Base-by-base conservation (phyloP, 495 filamentous ascomycete species). In the Penicillium alfredii region DNA sequence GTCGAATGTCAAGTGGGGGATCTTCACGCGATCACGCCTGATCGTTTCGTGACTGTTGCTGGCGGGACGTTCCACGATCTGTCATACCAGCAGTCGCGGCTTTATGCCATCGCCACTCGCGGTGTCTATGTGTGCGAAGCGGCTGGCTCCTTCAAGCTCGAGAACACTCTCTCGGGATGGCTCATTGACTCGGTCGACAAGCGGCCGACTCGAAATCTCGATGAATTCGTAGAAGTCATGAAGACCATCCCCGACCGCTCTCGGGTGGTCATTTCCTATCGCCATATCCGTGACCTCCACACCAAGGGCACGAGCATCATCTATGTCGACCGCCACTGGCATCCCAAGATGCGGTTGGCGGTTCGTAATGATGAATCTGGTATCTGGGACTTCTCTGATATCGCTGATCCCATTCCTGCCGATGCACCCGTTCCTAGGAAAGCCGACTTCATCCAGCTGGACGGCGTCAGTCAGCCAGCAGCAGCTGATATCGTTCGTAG, bases 71-170 rank as follows among this genome's bases (percentile, higher is more conserved):
- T 99, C 66, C 92, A 99, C 58, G 73, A 93, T 55, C 71, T 97
- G 10, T 99, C 92, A 0, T 99, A 99, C 63, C 93, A 97, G 56
- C 84, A 94, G 56, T 84, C 93, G 9, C 82, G 92, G 4, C 71
- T 95, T 3, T 97, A 96, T 56, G 92, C 88, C 20, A 88, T 98
- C 26, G 77, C 92, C 3, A 82, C 82, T 41, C 84, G 87, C 50
- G 87, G 92, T 21, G 92, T 99, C 11, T 99, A 84, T 56, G 83
- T 95, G 29, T 96, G 88, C 53, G 92, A 99, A 58, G 85, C 93
- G 2, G 84, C 88, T 6, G 93, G 92, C 7, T 94, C 90, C 4
- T 99, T 96, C 68, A 80, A 87, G 32, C 85, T 97, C 33, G 92
- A 99, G 47, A 85, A 81, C 48, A 82, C 84, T 10, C 77, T 94